phyloP scores from a whole-genome alignment of 225 moss, liverwort and hornwort species.

The Thuidium tamariscinum region DNA sequence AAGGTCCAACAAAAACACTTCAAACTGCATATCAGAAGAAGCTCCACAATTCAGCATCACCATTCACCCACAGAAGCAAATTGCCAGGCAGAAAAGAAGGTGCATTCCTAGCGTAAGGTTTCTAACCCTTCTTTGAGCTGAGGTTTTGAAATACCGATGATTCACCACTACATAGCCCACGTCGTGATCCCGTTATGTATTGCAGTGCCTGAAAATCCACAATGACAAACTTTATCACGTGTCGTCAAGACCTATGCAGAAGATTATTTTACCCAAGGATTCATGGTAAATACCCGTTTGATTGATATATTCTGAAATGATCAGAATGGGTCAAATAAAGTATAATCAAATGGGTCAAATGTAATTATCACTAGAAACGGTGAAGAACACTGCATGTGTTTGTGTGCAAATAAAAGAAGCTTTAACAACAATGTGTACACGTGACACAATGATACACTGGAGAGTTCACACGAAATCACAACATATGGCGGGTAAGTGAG shows the following conservation, averaged over 20 bases:
- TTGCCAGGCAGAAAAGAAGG: neutral
- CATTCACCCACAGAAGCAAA: conserved; percentile 23
- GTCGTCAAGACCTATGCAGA: neutral
- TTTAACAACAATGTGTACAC: neutral
- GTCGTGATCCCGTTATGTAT: conserved; percentile 45
- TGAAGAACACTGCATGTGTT: neutral
- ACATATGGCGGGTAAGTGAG: neutral
- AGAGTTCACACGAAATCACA: neutral
- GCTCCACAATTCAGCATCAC: conserved; percentile 25
- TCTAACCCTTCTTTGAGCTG: conserved; percentile 54
- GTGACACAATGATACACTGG: neutral
- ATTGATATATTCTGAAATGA: neutral
- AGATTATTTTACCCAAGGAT: neutral
- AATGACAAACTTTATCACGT: neutral
- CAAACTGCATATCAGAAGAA: conserved; percentile 20
- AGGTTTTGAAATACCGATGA: conserved; percentile 44
- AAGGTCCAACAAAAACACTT: conserved; percentile 57
- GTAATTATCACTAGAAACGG: too few relatives aligned
- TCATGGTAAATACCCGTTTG: neutral
- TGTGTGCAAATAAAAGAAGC: neutral
- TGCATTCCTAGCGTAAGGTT: neutral
- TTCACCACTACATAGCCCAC: conserved; percentile 26
- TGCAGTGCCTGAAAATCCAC: conserved; percentile 36
- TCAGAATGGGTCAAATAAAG: too few relatives aligned
- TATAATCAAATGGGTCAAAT: neutral